Evolutionary conservation across 108 stramenopile species (phyloP).

Genomic region (Epithemia pelagica): DNA sequence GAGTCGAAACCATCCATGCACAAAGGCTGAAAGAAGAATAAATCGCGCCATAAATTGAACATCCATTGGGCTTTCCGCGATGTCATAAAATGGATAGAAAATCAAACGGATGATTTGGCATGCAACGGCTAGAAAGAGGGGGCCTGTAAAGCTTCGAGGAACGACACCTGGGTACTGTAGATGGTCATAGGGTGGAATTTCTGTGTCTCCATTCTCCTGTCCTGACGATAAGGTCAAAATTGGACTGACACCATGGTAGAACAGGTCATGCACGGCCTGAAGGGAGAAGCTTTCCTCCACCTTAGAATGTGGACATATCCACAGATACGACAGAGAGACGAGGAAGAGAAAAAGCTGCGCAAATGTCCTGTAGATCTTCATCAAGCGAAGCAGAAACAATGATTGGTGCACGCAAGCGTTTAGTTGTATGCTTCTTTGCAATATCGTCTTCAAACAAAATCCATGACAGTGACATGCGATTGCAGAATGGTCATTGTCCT

Average conservation of each 20-base stretch:
- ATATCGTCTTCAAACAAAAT: too few species aligned
- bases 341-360: constrained; percentile 11
- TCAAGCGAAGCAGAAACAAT: too few species aligned
- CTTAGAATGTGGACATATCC: constrained; percentile 87
- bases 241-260: constrained; percentile 61
- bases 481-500: too few species aligned
- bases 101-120: constrained; percentile 34
- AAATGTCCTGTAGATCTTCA: neutral
- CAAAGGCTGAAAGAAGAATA: constrained; percentile 35
- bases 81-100: constrained; percentile 28
- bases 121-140: constrained; percentile 40
- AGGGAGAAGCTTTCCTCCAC: constrained; percentile 99
- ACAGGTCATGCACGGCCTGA: constrained; percentile 93
- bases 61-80: constrained; percentile 40
- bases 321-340: constrained; percentile 21
- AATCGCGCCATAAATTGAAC: constrained; percentile 63
- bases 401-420: too few species aligned
- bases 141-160: constrained; percentile 73
- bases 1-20: constrained; percentile 54
- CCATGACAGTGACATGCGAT: too few species aligned
- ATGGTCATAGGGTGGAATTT: constrained; percentile 59
- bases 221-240: constrained; percentile 21
- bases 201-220: neutral
- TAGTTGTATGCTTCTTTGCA: too few species aligned
- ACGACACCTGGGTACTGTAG: constrained; percentile 67